Base-by-base conservation (phyloP, 192 early-diverging fungal genomes). In the Coemansia javaensis region DNA sequence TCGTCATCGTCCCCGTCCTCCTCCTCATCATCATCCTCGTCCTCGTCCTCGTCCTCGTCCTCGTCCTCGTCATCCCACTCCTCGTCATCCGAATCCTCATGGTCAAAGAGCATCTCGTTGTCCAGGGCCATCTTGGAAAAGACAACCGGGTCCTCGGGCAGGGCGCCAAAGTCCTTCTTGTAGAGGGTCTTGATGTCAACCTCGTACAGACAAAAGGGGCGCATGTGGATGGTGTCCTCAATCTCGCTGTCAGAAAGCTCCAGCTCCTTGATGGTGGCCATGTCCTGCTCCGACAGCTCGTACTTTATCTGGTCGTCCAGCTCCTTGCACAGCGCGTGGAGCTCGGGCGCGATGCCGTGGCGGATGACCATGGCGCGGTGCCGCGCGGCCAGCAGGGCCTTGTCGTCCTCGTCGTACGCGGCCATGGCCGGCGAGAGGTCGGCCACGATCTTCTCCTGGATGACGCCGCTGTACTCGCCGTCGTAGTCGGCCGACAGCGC, bases 151-250 rank as follows among this genome's bases (percentile, higher is more conserved):
- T 47, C 39, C 49, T 75, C 72, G 5, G 72, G 72, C 30, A 75
- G 66, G 22, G 47, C 60, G 7, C 24, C 15, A n/a, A 75, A 38
- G 12, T 75, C 66, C 56, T 56, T 56, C 17, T 64, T 53, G 53
- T 75, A 75, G 25, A 65, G 24, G 40, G 69, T 35, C 57, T 59
- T 60, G 37, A 65, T 53, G 25, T 75, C 73, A 15, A 75, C 46
- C 48, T 56, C 44, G 61, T 75, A 75, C 20, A 75, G 58, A 30
- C 66, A 68, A 57, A 75, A 75, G n/a, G 73, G 73, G 27, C 73
- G 65, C 5, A 75, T 47, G 33, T 48, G 45, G 42, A 69, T 54
- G 28, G 66, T 52, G 39, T 75, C 66, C 38, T 75, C 73, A 16
- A 75, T 42, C 46, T 75, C 66, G 25, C 61, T 61, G 3, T 63